phyloP scores from a whole-genome alignment of 1,284 basidiomycete species.

The Puccinia brachypodii region DNA sequence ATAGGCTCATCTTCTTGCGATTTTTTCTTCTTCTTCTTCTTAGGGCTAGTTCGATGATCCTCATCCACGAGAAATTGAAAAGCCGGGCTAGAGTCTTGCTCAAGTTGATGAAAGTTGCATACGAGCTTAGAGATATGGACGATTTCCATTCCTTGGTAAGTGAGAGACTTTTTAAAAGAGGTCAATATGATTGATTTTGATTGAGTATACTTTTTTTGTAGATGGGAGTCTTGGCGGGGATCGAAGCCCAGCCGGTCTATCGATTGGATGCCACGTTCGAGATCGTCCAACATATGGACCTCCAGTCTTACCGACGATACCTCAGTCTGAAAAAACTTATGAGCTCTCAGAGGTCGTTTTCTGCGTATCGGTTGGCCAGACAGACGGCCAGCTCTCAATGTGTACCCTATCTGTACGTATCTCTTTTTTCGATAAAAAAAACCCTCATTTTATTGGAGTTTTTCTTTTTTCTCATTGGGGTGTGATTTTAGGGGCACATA shows the following conservation, averaged over 20 bases:
- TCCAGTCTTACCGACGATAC: slow-evolving; percentile 52
- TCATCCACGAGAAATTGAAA: slow-evolving; percentile 54
- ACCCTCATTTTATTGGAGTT: background rate
- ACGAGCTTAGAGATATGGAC: slow-evolving; percentile 53
- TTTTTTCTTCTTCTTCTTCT: slow-evolving; percentile 47
- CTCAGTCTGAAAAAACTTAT: slow-evolving; percentile 55
- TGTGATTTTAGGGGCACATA: slow-evolving; percentile 54
- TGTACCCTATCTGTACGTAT: slow-evolving; percentile 55
- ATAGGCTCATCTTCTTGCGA: background rate
- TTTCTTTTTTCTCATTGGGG: background rate
- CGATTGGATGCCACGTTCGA: slow-evolving; percentile 53
- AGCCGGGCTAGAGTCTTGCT: slow-evolving; percentile 52
- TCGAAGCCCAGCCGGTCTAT: slow-evolving; percentile 55
- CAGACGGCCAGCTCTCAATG: slow-evolving; percentile 52
- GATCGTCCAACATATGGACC: slow-evolving; percentile 51
- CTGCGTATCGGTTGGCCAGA: slow-evolving; percentile 55
- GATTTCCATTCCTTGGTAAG: slow-evolving; percentile 54
- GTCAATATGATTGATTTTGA: background rate
- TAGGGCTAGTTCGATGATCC: slow-evolving; percentile 54
- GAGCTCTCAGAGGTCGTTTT: slow-evolving; percentile 53
- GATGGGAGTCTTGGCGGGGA: slow-evolving; percentile 55
- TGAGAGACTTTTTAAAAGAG: background rate
- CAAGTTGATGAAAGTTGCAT: slow-evolving; percentile 54
- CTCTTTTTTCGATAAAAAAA: background rate
- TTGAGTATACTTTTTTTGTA: background rate